Conservation (phyloP, 2,329 filamentous ascomycete genomes). For the Calonectria pseudoreteaudii region DNA sequence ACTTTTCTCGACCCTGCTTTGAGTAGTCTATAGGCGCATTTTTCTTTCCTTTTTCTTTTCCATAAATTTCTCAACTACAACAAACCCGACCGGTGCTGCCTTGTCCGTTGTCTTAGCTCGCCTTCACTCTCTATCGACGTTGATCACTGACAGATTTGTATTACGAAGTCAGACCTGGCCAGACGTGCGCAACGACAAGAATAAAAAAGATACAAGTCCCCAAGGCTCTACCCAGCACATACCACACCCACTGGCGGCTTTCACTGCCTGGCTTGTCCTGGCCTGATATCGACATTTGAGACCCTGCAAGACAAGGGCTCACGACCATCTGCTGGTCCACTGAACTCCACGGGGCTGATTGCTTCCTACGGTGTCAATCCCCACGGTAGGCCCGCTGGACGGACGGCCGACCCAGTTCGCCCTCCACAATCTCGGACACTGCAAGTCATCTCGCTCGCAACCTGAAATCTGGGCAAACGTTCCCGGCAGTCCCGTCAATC, state of each 20-base stretch:
- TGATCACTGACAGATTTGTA: not conserved
- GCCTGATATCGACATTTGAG: constrained; percentile 17
- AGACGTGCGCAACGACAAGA: not conserved
- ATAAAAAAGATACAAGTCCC: not conserved
- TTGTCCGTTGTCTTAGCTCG: not conserved
- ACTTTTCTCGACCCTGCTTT: not conserved
- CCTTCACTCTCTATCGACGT: not conserved
- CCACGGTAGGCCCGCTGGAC: constrained; percentile 27
- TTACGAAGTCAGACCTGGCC: not conserved
- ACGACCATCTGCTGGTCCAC: constrained; percentile 19
- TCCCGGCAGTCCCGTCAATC: constrained; percentile 34
- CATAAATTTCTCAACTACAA: not conserved
- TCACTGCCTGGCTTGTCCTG: constrained; percentile 9
- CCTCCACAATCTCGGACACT: constrained; percentile 41
- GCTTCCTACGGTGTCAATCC: constrained; percentile 20
- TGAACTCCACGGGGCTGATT: constrained; percentile 24
- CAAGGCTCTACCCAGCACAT: not conserved
- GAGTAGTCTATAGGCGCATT: not conserved
- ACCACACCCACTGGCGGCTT: constrained; percentile 7
- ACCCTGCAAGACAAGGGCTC: constrained; percentile 12
- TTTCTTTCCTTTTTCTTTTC: not conserved
- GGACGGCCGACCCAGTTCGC: constrained; percentile 34
- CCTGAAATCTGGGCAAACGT: constrained; percentile 29
- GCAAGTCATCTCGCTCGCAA: constrained; percentile 33
- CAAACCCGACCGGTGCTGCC: not conserved